These are phyloP conservation scores for Penicillium lividum DNA, from an alignment of 495 filamentous ascomycete species.

Conservation along the genomic window DNA sequence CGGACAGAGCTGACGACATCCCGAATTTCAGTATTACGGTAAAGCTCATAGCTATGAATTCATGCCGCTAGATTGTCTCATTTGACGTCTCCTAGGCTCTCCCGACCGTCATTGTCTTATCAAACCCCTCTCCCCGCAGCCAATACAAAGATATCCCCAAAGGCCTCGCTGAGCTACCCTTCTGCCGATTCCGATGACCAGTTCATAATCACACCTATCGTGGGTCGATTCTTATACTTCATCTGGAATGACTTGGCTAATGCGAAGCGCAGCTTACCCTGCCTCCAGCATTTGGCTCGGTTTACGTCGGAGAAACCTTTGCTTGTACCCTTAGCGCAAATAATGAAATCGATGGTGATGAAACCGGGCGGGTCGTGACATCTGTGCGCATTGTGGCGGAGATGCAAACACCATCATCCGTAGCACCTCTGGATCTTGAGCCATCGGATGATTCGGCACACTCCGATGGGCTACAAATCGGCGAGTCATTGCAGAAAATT, in stretches of 20 bases:
- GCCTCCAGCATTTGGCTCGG: conserved; percentile 87
- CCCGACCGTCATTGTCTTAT: conserved; percentile 56
- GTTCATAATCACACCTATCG: conserved; percentile 63
- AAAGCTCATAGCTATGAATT: conserved; percentile 4
- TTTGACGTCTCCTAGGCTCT: conserved; percentile 45
- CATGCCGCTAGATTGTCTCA: background rate
- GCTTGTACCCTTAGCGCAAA: conserved; percentile 91
- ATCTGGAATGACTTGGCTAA: background rate
- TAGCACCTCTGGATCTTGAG: conserved; percentile 56
- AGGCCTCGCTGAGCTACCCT: conserved; percentile 56
- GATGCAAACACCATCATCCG: conserved; percentile 85
- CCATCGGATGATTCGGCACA: conserved; percentile 36
- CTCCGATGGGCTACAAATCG: conserved; percentile 56
- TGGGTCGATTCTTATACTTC: conserved; percentile 26
- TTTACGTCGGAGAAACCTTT: conserved; percentile 95
- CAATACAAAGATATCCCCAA: conserved; percentile 48
- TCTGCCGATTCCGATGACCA: conserved; percentile 45
- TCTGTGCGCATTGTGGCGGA: conserved; percentile 83
- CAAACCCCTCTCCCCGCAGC: conserved; percentile 58
- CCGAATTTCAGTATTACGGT: conserved; percentile 44
- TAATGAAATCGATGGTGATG: conserved; percentile 65
- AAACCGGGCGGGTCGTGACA: conserved; percentile 57
- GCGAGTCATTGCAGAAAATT: conserved; percentile 78
- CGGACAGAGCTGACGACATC: conserved; percentile 10
- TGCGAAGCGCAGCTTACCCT: conserved; percentile 65